These are phyloP conservation scores for Hericium rajendrae DNA, from an alignment of 768 basidiomycete genomes.

Conservation along the genomic window DNA sequence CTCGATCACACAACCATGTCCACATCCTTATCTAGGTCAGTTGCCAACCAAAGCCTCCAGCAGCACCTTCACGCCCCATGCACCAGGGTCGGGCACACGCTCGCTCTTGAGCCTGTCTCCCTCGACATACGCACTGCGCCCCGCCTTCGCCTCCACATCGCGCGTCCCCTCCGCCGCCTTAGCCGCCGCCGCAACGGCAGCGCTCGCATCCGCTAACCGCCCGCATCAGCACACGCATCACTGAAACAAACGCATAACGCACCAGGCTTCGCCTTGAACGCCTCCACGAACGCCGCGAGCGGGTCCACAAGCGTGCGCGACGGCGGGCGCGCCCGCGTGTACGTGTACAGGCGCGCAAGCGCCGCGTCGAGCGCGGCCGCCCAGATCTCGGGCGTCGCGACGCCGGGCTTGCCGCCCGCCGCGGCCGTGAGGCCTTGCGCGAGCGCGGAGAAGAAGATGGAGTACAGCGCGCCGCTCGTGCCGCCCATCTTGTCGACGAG, in stretches of 20 bases:
- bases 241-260: neutral
- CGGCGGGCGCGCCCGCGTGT: slow-evolving; percentile 83
- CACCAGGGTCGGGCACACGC: slow-evolving; percentile 76
- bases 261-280: slow-evolving; percentile 26
- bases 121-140: slow-evolving; percentile 82
- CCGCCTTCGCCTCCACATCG: slow-evolving; percentile 74
- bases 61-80: slow-evolving; percentile 79
- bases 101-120: slow-evolving; percentile 51
- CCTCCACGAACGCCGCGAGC: slow-evolving; percentile 62
- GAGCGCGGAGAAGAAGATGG: slow-evolving; percentile 86
- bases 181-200: slow-evolving; percentile 50
- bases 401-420: slow-evolving; percentile 18
- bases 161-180: slow-evolving; percentile 68
- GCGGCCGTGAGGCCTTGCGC: slow-evolving; percentile 56
- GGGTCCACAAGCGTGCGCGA: slow-evolving; percentile 93
- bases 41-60: slow-evolving; percentile 39
- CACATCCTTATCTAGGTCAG: neutral
- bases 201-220: slow-evolving; percentile 1
- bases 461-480: slow-evolving; percentile 85
- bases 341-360: slow-evolving; percentile 57
- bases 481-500: slow-evolving; percentile 87
- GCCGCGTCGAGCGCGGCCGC: slow-evolving; percentile 46
- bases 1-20: neutral
- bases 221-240: neutral
- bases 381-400: slow-evolving; percentile 51